These are phyloP conservation scores for Thoreauomyces humboldtii DNA, from an alignment of 192 early-diverging fungal genomes.

Conservation along the genomic window DNA sequence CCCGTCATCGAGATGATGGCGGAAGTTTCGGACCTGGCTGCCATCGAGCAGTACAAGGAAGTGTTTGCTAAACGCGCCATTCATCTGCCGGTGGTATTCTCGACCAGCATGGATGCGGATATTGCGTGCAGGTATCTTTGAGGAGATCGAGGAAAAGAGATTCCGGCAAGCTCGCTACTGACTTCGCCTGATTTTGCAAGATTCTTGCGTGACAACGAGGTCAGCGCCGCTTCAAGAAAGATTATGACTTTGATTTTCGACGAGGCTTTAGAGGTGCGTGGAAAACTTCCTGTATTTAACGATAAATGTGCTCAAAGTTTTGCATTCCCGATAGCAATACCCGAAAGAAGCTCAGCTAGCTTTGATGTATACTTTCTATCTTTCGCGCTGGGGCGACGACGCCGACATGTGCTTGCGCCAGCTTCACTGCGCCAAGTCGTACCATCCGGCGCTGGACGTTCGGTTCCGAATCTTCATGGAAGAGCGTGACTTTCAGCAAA, in stretches of 20 bases:
- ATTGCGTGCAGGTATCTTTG: not conserved
- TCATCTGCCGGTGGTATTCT: not conserved
- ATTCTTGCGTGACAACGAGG: not conserved
- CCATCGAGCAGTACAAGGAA: not conserved
- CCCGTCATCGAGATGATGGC: not conserved
- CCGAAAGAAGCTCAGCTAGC: slow-evolving; percentile 10
- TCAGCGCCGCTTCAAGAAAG: not conserved
- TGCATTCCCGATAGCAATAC: not conserved
- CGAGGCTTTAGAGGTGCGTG: not conserved
- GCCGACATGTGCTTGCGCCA: slow-evolving; percentile 1
- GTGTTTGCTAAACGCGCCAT: not conserved
- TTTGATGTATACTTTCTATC: slow-evolving; percentile 12
- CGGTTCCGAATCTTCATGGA: slow-evolving; percentile 12
- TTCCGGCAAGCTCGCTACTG: no score
- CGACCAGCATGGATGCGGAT: not conserved
- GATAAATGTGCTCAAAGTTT: not conserved
- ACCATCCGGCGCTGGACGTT: not conserved
- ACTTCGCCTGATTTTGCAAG: no score
- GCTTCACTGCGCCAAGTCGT: not conserved
- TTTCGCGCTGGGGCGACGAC: slow-evolving; percentile 4
- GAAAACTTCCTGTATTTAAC: not conserved
- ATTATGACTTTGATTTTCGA: slow-evolving; percentile 6
- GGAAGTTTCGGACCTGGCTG: not conserved
- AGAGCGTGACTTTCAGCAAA: not conserved
- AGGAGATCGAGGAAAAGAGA: not conserved